phyloP scores from a whole-genome alignment of 2,329 filamentous ascomycete genomes.

The Biscogniauxia marginata region DNA sequence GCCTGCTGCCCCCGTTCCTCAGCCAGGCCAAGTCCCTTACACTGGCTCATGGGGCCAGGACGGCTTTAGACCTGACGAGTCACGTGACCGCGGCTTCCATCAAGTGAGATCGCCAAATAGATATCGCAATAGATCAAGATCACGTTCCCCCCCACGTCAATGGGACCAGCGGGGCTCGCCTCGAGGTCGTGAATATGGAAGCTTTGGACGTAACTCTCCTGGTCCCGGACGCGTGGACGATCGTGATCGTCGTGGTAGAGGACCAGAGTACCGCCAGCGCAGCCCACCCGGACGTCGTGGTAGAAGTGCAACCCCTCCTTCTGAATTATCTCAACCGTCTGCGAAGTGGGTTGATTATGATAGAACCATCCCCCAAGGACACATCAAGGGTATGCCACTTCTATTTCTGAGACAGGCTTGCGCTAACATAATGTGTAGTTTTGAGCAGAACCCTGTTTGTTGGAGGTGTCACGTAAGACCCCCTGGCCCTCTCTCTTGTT shows the following conservation, averaged over 20 bases:
- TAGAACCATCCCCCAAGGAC: conserved; percentile 66
- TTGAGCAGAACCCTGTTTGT: conserved; percentile 94
- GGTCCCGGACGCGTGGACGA: conserved; percentile 59
- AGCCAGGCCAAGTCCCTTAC: conserved; percentile 43
- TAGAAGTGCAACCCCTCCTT: conserved; percentile 58
- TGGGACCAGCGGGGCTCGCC: conserved; percentile 68
- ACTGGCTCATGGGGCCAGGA: conserved; percentile 37
- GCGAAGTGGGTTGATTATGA: conserved; percentile 81
- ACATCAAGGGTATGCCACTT: conserved; percentile 65
- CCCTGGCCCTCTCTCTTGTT: conserved; percentile 2
- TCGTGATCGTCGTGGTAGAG: conserved; percentile 54
- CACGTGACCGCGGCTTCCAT: conserved; percentile 57
- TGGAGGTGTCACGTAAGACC: conserved; percentile 84
- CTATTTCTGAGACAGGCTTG: not conserved
- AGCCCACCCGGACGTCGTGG: conserved; percentile 72
- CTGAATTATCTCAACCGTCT: conserved; percentile 31
- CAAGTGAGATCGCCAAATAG: conserved; percentile 63
- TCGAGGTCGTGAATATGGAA: conserved; percentile 64
- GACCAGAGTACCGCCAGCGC: conserved; percentile 79
- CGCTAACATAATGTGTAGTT: conserved; percentile 49
- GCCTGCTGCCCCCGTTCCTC: conserved; percentile 37
- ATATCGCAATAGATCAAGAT: conserved; percentile 66
- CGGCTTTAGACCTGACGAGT: conserved; percentile 39
- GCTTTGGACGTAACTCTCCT: conserved; percentile 70
- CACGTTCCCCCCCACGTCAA: conserved; percentile 74